Evolutionary conservation across 2,329 filamentous ascomycete species (phyloP).

Genomic region (Apiospora malaysiana): DNA sequence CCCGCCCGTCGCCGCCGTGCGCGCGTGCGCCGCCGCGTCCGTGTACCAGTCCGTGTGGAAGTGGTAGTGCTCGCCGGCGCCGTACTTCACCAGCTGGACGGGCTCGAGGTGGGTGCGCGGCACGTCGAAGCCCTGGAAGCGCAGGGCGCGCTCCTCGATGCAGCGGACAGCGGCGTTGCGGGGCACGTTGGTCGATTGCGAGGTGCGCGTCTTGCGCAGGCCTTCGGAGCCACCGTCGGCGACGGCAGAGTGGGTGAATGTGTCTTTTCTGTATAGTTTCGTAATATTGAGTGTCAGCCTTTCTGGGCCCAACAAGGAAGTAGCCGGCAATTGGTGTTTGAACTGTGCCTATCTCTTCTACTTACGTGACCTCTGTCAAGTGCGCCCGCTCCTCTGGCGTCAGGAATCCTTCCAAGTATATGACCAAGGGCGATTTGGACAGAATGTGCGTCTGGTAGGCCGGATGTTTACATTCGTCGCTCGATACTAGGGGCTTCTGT

Average conservation of each 20-base stretch:
- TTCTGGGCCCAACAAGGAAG: not conserved
- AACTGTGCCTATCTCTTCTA: not conserved
- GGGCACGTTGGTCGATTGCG: slow-evolving; percentile 51
- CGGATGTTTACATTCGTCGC: slow-evolving; percentile 39
- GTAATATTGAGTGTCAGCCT: not conserved
- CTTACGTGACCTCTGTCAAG: slow-evolving; percentile 43
- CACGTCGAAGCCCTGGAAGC: slow-evolving; percentile 51
- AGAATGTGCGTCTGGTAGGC: slow-evolving; percentile 41
- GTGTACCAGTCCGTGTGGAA: slow-evolving; percentile 60
- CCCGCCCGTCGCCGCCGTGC: slow-evolving; percentile 47
- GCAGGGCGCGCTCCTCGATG: slow-evolving; percentile 52
- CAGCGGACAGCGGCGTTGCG: slow-evolving; percentile 51
- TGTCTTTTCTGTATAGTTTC: slow-evolving; percentile 42
- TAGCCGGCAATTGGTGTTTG: not conserved
- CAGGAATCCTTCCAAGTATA: slow-evolving; percentile 47
- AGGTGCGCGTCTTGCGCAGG: slow-evolving; percentile 48
- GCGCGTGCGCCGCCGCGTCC: slow-evolving; percentile 39
- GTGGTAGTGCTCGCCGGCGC: slow-evolving; percentile 50
- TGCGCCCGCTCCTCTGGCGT: slow-evolving; percentile 43
- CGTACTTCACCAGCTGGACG: slow-evolving; percentile 55
- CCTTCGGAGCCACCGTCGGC: slow-evolving; percentile 43
- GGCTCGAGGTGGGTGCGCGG: slow-evolving; percentile 49
- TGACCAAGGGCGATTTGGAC: slow-evolving; percentile 45
- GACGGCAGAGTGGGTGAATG: slow-evolving; percentile 51
- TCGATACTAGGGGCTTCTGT: slow-evolving; percentile 32